Evolutionary conservation across 345 rosid genomes (phyloP).

Genomic region (Citropsis articulata): DNA sequence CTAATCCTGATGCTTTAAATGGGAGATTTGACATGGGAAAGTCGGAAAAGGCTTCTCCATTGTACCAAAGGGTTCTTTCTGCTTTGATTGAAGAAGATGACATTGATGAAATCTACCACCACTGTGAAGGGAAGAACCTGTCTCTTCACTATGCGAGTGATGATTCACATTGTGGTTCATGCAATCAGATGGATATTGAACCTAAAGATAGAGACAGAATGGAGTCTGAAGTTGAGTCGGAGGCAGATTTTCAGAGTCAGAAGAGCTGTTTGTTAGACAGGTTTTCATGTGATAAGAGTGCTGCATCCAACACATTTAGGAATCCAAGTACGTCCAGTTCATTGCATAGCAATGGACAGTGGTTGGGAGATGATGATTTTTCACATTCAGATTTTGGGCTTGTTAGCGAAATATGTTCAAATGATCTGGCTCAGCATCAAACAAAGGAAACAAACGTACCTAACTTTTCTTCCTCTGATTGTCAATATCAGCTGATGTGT

Average conservation of each 20-base stretch:
- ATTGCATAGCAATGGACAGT: constrained; percentile 68
- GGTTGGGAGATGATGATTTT: constrained; percentile 70
- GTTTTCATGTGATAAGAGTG: constrained; percentile 67
- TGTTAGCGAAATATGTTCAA: constrained; percentile 62
- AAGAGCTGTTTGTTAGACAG: constrained; percentile 61
- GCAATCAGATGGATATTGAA: constrained; percentile 80
- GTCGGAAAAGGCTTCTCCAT: constrained; percentile 60
- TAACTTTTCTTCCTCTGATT: constrained; percentile 46
- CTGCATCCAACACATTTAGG: constrained; percentile 56
- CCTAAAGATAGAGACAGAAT: constrained; percentile 78
- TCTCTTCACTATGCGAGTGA: constrained; percentile 86
- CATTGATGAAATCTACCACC: constrained; percentile 61
- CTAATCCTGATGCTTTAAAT: constrained; percentile 38
- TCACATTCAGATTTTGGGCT: constrained; percentile 57
- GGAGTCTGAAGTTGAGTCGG: constrained; percentile 95
- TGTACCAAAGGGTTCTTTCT: constrained; percentile 84
- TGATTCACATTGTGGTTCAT: constrained; percentile 96
- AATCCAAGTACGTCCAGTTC: constrained; percentile 63
- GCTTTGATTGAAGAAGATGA: constrained; percentile 97
- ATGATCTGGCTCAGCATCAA: constrained; percentile 50
- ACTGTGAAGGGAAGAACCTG: constrained; percentile 64
- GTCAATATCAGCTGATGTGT: constrained; percentile 68
- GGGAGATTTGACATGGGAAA: constrained; percentile 51
- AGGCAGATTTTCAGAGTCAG: constrained; percentile 60
- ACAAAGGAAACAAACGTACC: constrained; percentile 47